These are phyloP conservation scores for Stephania yunnanensis DNA, from an alignment of 164 flowering plant species.

Conservation along the genomic window DNA sequence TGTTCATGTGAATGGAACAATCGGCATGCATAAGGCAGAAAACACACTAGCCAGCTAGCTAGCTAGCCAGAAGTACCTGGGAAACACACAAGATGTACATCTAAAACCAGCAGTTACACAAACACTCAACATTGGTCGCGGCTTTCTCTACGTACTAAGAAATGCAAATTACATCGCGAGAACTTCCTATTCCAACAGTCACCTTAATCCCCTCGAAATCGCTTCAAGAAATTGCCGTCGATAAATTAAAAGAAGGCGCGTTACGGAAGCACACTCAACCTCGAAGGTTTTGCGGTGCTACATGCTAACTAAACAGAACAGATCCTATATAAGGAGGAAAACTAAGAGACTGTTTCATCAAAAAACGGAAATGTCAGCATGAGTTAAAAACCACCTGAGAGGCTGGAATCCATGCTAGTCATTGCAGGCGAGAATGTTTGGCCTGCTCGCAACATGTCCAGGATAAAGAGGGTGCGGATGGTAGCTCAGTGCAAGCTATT, in stretches of 20 bases:
- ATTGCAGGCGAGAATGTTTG: constrained; percentile 34
- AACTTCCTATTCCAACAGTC: not conserved
- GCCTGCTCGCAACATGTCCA: constrained; percentile 57
- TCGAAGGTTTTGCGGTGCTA: constrained; percentile 7
- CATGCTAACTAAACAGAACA: constrained; percentile 17
- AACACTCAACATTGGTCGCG: not conserved
- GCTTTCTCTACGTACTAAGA: not conserved
- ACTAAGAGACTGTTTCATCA: constrained; percentile 1
- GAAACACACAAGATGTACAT: not conserved
- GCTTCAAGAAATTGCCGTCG: not conserved
- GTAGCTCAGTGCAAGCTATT: constrained; percentile 37
- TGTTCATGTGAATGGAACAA: not conserved
- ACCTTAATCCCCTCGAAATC: not conserved
- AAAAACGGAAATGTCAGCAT: not conserved
- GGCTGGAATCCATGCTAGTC: constrained; percentile 42
- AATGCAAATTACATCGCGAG: not conserved
- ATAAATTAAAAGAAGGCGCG: not conserved
- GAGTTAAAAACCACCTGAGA: constrained; percentile 11
- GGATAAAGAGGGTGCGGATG: constrained; percentile 13
- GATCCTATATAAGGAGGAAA: constrained; percentile 7
- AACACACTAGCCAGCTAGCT: not conserved
- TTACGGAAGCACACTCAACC: not conserved
- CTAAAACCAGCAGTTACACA: not conserved
- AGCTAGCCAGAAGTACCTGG: not conserved
- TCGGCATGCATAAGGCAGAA: not conserved